These are phyloP conservation scores for Trametes cubensis DNA, from an alignment of 768 basidiomycete genomes.

Conservation along the genomic window DNA sequence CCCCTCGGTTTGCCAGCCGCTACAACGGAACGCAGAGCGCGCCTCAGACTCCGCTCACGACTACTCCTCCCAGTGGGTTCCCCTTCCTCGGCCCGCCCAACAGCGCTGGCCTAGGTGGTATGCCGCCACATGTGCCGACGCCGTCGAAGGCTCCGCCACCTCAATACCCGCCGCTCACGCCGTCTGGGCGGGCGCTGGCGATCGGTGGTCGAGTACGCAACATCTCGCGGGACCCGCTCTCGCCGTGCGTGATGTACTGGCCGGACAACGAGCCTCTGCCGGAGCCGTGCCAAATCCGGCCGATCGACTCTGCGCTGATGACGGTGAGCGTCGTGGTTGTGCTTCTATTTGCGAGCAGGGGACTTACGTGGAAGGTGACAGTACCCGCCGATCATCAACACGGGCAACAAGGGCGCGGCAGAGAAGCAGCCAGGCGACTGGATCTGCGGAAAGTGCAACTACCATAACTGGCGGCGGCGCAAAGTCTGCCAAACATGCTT, in stretches of 20 bases:
- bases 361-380: constrained; percentile 33
- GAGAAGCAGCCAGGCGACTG: constrained; percentile 63
- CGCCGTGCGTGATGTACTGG: constrained; percentile 87
- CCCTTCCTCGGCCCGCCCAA: background rate
- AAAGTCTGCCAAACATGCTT: constrained; percentile 91
- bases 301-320: constrained; percentile 53
- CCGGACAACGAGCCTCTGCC: constrained; percentile 87
- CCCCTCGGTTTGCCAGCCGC: constrained; percentile 28
- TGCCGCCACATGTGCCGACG: constrained; percentile 11
- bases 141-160: constrained; percentile 30
- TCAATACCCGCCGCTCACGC: constrained; percentile 78
- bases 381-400: constrained; percentile 88
- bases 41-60: constrained; percentile 30
- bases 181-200: constrained; percentile 78
- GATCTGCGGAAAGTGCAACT: constrained; percentile 84
- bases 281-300: constrained; percentile 74
- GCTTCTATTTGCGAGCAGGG: background rate
- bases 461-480: constrained; percentile 83
- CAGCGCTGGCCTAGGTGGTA: background rate
- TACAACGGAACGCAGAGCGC: constrained; percentile 19
- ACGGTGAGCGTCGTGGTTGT: constrained; percentile 44
- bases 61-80: constrained; percentile 20
- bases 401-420: constrained; percentile 85
- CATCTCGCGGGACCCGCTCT: constrained; percentile 68
- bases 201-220: constrained; percentile 81